Percentiles rank a stretch among this genome's conserved stretches.
Conservation (phyloP, 1,284 basidiomycete genomes). For the Boletus semigastroideus region DNA sequence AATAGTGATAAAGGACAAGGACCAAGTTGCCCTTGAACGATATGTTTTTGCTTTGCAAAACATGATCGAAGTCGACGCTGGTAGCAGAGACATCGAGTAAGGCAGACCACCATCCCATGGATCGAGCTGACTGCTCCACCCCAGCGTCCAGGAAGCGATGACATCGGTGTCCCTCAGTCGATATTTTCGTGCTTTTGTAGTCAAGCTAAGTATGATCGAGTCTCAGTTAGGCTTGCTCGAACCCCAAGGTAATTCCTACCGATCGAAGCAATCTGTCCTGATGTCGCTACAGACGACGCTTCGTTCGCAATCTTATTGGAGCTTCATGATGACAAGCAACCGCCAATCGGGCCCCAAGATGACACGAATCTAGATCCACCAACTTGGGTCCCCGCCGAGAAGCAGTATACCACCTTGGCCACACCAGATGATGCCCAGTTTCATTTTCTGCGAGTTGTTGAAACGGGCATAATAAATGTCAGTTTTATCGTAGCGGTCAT, state of each 20-base stretch:
- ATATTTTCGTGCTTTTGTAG: slow-evolving; percentile 82
- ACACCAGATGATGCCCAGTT: slow-evolving; percentile 58
- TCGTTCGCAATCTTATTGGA: slow-evolving; percentile 86
- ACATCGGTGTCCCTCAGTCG: slow-evolving; percentile 63
- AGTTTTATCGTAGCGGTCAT: slow-evolving; percentile 26
- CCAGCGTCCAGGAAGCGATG: slow-evolving; percentile 70
- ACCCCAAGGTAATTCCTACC: slow-evolving; percentile 38
- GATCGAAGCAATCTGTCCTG: neutral
- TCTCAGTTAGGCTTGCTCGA: slow-evolving; percentile 67
- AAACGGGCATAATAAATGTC: slow-evolving; percentile 85
- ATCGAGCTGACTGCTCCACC: slow-evolving; percentile 6
- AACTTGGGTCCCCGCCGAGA: slow-evolving; percentile 73
- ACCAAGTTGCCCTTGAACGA: slow-evolving; percentile 74
- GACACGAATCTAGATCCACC: slow-evolving; percentile 59
- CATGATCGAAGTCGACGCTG: slow-evolving; percentile 68
- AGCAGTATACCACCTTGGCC: slow-evolving; percentile 63
- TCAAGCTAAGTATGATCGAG: slow-evolving; percentile 83
- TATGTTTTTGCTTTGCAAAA: slow-evolving; percentile 78
- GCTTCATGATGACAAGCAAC: slow-evolving; percentile 67
- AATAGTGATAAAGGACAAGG: slow-evolving; percentile 76
- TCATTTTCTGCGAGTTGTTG: slow-evolving; percentile 73
- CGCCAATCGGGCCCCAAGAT: slow-evolving; percentile 46
- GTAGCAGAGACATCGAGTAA: slow-evolving; percentile 63
- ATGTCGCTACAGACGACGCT: slow-evolving; percentile 54
- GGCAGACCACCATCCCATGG: slow-evolving; percentile 4